Base-by-base conservation (phyloP, 306 rosid species). In the Lathyrus oleraceus region DNA sequence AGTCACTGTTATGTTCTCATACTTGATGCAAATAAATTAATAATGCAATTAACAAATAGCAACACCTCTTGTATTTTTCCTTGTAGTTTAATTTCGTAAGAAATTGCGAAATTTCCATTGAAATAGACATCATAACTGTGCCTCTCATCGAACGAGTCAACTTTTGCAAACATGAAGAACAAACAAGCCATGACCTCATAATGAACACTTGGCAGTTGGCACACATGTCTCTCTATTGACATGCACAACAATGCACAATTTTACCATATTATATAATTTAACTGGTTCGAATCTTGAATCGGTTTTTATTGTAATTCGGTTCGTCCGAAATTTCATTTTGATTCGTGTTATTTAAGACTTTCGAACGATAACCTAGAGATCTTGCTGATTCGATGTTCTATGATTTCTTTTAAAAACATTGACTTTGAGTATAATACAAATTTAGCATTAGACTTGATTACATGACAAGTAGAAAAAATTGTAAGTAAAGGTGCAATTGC, bases 131-230 rank as follows among this genome's bases (percentile, higher is more conserved):
- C 19, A 16, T 40, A 75, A 80, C 74, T 48, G 74, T 30, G 59
- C 40, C 47, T 72, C 70, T 65, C 53, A 39, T 40, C 12, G 19
- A 21, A 65, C 23, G 15, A 23, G 74, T 75, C 77, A 70, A 75
- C 76, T 32, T 45, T 23, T 45, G 67, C 42, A 59, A 70, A 72
- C 67, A 60, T 13, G 11, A 2, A 70, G 23, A 48, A 32, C 45
- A 69, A 48, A 40, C 53, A 69, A 65, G 74, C 10, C 8, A 49
- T 10, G 64, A 62, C 79, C 13, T 68, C 75, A 60, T 19, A 40
- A 23, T 23, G 12, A 32, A 74, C 83, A 74, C 57, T 54, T 74
- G 72, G 79, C 72, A 78, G 10, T 36, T 74, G 68, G 79, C 79
- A 78, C 36, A 12, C 73, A 13, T 49, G 16, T 44, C 54, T 4